Evolutionary conservation across 1,284 basidiomycete genomes (phyloP).

Genomic region (Pascua guehoae): DNA sequence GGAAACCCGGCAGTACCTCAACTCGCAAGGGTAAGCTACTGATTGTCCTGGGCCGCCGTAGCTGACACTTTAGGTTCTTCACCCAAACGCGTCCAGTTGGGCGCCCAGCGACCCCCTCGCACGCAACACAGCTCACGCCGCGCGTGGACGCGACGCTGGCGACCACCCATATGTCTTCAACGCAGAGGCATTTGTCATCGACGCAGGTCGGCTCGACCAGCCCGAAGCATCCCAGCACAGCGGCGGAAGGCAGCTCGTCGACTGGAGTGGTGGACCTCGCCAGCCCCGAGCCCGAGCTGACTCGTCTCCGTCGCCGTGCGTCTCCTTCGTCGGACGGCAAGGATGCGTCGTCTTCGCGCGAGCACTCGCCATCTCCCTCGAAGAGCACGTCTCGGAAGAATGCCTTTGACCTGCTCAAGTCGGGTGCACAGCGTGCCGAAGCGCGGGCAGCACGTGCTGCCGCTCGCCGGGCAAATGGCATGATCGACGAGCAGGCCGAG

Average conservation of each 20-base stretch:
- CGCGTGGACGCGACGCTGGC: not conserved
- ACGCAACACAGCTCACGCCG: not conserved
- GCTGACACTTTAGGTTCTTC: conserved; percentile 29
- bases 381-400: not conserved
- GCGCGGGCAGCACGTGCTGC: conserved; percentile 1
- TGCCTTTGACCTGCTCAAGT: conserved; percentile 9
- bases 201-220: too few relatives aligned
- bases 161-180: too few relatives aligned
- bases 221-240: too few relatives aligned
- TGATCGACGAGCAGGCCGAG: conserved; percentile 41
- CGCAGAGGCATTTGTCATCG: too few relatives aligned
- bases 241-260: too few relatives aligned
- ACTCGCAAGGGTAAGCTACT: conserved; percentile 35
- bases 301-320: too few relatives aligned
- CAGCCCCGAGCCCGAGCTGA: too few relatives aligned
- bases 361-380: too few relatives aligned
- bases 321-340: too few relatives aligned
- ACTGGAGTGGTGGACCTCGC: too few relatives aligned
- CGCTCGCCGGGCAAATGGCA: conserved; percentile 1
- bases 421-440: not conserved
- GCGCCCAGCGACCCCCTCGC: not conserved
- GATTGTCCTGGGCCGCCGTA: not conserved
- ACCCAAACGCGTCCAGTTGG: conserved; percentile 39
- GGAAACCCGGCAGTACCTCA: conserved; percentile 33
- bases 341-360: too few relatives aligned